Base-by-base conservation (phyloP, 257 asterid genomes). In the Schizonepeta tenuifolia region DNA sequence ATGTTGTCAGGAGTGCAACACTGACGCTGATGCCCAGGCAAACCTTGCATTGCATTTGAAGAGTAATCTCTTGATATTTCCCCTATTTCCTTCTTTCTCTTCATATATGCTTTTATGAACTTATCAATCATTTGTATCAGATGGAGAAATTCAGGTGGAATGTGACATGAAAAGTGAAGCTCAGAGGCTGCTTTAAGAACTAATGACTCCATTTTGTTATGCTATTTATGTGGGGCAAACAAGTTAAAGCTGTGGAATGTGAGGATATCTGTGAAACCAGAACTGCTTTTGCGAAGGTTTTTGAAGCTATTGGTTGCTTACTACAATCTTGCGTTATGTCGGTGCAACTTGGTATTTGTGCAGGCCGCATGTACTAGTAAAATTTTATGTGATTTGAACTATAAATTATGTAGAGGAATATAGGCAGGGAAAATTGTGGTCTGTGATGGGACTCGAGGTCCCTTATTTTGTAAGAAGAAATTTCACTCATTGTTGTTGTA, bases 11-110 rank as follows among this genome's bases (percentile, higher is more conserved):
- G 95, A 83, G 36, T 67, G 61, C 80, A 91, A 91, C 75, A 75
- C 86, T 3, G 95, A 91, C 20, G 96, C 97, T 9, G 97, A 91
- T 78, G 86, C 87, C 65, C 96, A 91, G 75, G 97, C 96, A 77
- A 91, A 91, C 75, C 84, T 85, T 14, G 97, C 83, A 17, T 63
- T 89, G 71, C 85, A 83, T 80, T 81, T 91, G 1, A 85, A 83
- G 80, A 73, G 97, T 90, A 80, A 26, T 21, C 69, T 22, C 35
- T 35, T 53, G 33, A 67, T 61, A 43, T 51, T 65, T 73, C 14
- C 46, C 8, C 15, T 24, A 46, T 14, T 61, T 61, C 36, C 43
- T 53, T 77, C n/a, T 65, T 43, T 26, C 38, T 76, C 47, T 44
- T 62, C 53, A 13, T 65, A 7, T 63, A 55, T 66, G 3, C 47